Conservation (phyloP, 306 rosid species). For the Pyrus communis region DNA sequence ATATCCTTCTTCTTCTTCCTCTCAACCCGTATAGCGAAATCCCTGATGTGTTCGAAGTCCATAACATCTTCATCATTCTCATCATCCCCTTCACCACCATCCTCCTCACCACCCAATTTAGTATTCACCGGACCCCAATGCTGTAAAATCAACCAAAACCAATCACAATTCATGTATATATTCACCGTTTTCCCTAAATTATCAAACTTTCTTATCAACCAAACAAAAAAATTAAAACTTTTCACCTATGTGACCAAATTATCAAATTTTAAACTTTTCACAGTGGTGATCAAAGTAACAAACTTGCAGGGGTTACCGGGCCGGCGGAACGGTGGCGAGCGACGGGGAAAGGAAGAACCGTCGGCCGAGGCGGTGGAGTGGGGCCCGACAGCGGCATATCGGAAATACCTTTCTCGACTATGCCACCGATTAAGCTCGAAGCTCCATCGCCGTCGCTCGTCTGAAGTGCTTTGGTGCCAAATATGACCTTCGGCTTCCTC, state of each 20-base stretch:
- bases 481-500: constrained; percentile 22
- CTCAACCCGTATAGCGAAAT: constrained; percentile 55
- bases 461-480: constrained; percentile 35
- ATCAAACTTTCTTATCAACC: not conserved
- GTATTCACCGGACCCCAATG: constrained; percentile 59
- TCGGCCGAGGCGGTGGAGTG: constrained; percentile 48
- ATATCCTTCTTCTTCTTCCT: constrained; percentile 57
- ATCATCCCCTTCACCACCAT: constrained; percentile 20
- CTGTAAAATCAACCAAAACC: constrained; percentile 37
- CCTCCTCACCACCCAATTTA: constrained; percentile 19
- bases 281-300: not conserved
- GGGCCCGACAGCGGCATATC: constrained; percentile 17
- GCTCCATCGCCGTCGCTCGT: constrained; percentile 25
- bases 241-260: not conserved
- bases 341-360: constrained; percentile 73
- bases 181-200: not conserved
- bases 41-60: constrained; percentile 39
- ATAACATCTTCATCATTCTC: constrained; percentile 17
- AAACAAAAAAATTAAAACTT: no score
- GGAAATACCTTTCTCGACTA: constrained; percentile 74
- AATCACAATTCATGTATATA: not conserved
- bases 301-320: constrained; percentile 40
- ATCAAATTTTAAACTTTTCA: not conserved
- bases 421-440: constrained; percentile 51
- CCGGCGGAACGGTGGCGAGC: constrained; percentile 95